Evolutionary conservation across 441 rosid genomes (phyloP).

Genomic region (Hypseocharis bilobata): DNA sequence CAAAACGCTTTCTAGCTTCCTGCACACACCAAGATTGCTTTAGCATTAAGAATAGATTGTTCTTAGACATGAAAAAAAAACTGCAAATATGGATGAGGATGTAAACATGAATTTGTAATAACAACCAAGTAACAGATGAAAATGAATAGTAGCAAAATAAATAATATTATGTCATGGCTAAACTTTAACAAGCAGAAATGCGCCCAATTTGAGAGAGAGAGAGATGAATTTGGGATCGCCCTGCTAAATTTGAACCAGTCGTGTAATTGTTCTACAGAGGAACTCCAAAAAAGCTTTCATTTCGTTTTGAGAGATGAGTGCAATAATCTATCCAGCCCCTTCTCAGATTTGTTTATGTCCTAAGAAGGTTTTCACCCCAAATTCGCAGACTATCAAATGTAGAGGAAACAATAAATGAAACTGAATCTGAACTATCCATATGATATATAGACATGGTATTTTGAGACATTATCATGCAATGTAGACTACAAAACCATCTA

Average conservation of each 20-base stretch:
- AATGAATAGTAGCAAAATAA: background rate
- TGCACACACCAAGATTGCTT: background rate
- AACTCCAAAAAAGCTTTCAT: too few relatives aligned
- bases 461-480: too few relatives aligned
- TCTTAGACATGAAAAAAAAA: background rate
- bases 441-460: too few relatives aligned
- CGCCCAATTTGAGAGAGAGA: background rate
- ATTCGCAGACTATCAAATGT: too few relatives aligned
- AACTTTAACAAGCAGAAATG: too few relatives aligned
- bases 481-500: too few relatives aligned
- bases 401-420: too few relatives aligned
- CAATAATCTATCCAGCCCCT: too few relatives aligned
- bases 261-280: background rate
- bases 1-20: conserved; percentile 26
- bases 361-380: too few relatives aligned
- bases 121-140: background rate
- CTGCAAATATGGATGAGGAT: background rate
- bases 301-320: too few relatives aligned
- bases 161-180: background rate
- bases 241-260: background rate
- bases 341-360: too few relatives aligned
- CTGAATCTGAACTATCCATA: too few relatives aligned
- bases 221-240: background rate
- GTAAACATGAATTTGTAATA: background rate
- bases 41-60: background rate